These are phyloP conservation scores for Phytophthora rubi DNA, from an alignment of 352 stramenopile genomes.

Conservation along the genomic window DNA sequence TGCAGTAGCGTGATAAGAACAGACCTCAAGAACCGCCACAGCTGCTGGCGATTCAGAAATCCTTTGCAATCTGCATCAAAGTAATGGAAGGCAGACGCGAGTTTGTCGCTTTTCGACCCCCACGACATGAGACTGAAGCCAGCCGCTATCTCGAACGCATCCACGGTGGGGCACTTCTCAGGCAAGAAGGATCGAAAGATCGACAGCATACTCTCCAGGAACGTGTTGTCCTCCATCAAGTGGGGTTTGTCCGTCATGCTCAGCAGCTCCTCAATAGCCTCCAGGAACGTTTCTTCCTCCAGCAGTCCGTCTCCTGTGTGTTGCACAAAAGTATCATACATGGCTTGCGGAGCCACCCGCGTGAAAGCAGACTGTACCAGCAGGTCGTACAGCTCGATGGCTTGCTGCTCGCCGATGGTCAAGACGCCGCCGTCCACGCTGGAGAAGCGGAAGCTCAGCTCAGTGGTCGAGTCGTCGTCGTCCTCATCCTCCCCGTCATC, in stretches of 20 bases:
- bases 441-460: slow-evolving; percentile 75
- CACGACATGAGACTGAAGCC: slow-evolving; percentile 83
- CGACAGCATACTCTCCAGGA: slow-evolving; percentile 78
- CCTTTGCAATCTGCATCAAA: slow-evolving; percentile 86
- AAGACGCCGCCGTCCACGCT: slow-evolving; percentile 66
- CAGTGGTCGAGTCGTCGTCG: slow-evolving; percentile 19
- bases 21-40: slow-evolving; percentile 87
- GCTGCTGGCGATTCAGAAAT: slow-evolving; percentile 77
- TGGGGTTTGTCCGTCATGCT: slow-evolving; percentile 78
- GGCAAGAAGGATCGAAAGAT: slow-evolving; percentile 80
- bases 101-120: slow-evolving; percentile 89
- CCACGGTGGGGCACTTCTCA: slow-evolving; percentile 66
- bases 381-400: slow-evolving; percentile 65
- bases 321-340: slow-evolving; percentile 89
- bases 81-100: slow-evolving; percentile 84
- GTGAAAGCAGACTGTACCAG: slow-evolving; percentile 76
- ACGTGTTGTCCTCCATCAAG: slow-evolving; percentile 78
- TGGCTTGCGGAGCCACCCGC: slow-evolving; percentile 66
- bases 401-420: slow-evolving; percentile 65
- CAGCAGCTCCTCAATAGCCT: slow-evolving; percentile 79
- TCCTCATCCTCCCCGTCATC: slow-evolving; percentile 36
- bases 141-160: slow-evolving; percentile 85
- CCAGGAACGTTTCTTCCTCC: slow-evolving; percentile 85
- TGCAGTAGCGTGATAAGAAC: slow-evolving; percentile 78
- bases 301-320: slow-evolving; percentile 84